These are phyloP conservation scores for Termitomyces sp. DNA, from an alignment of 768 basidiomycete genomes.

Conservation along the genomic window DNA sequence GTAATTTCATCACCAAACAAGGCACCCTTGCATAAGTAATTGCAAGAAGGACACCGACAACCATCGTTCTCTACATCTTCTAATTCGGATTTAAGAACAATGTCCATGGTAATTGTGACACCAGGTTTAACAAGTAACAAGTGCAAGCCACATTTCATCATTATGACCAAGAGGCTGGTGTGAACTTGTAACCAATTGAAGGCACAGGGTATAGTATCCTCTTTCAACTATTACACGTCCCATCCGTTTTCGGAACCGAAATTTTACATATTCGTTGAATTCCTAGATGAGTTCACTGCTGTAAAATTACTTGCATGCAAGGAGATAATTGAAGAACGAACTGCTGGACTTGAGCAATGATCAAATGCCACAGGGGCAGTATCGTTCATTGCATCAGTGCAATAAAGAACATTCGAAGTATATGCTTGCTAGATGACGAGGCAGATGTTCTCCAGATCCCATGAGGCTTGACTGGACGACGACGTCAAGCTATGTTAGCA, in stretches of 20 bases:
- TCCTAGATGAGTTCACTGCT: background rate
- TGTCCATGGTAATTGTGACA: conserved; percentile 5
- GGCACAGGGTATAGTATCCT: background rate
- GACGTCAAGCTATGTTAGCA: too few species aligned
- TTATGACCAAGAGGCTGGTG: background rate
- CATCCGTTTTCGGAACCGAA: conserved; percentile 4
- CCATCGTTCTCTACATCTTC: background rate
- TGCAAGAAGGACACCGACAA: too few species aligned
- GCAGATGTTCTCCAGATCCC: too few species aligned
- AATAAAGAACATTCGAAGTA: too few species aligned
- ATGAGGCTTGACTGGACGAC: too few species aligned
- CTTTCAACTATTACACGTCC: background rate
- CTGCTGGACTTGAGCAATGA: too few species aligned
- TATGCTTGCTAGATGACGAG: too few species aligned
- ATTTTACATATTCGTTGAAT: conserved; percentile 5
- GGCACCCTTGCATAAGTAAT: too few species aligned
- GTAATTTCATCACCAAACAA: too few species aligned
- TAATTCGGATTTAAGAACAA: background rate
- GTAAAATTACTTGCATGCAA: background rate
- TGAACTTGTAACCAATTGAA: background rate
- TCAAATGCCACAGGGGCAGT: too few species aligned
- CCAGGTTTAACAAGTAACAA: conserved; percentile 2
- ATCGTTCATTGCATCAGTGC: too few species aligned
- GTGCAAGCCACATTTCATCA: background rate
- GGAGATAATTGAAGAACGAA: too few species aligned